phyloP scores from a whole-genome alignment of 768 basidiomycete species.

The Butyriboletus loyo region DNA sequence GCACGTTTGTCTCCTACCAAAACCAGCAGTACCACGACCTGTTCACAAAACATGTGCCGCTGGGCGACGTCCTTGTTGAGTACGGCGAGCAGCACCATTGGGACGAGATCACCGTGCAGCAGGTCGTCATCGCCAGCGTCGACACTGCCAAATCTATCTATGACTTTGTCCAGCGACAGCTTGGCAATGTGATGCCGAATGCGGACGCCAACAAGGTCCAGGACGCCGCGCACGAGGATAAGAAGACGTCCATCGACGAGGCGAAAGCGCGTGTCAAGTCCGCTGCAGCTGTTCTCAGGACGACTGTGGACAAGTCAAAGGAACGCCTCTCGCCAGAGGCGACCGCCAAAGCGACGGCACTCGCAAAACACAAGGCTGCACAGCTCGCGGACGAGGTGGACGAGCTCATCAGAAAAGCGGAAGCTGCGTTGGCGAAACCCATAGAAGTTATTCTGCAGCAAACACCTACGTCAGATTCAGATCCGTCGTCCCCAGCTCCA shows the following conservation, averaged over 20 bases:
- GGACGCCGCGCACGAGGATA: conserved; percentile 36
- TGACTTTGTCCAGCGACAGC: conserved; percentile 47
- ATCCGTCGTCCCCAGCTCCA: conserved; percentile 25
- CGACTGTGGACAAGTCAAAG: conserved; percentile 40
- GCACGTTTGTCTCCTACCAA: conserved; percentile 75
- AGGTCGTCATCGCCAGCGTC: conserved; percentile 53
- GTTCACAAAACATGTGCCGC: conserved; percentile 77
- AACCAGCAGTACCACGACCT: conserved; percentile 81
- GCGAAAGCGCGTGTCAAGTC: conserved; percentile 45
- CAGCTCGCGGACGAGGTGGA: conserved; percentile 62
- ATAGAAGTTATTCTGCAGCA: conserved; percentile 26
- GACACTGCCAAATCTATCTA: conserved; percentile 48
- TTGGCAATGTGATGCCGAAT: conserved; percentile 37
- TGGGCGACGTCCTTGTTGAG: conserved; percentile 73
- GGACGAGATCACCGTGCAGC: conserved; percentile 68
- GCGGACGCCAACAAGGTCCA: conserved; percentile 29
- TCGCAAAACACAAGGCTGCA: conserved; percentile 42
- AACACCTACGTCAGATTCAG: conserved; percentile 19
- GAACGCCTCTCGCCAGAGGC: conserved; percentile 27
- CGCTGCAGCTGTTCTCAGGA: conserved; percentile 45
- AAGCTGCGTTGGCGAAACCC: conserved; percentile 60
- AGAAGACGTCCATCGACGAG: conserved; percentile 38
- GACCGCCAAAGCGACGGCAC: conserved; percentile 37
- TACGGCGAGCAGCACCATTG: conserved; percentile 77
- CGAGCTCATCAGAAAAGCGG: conserved; percentile 68